Base-by-base conservation (phyloP, 176 grass and related monocot species). In the Eleusine indica region DNA sequence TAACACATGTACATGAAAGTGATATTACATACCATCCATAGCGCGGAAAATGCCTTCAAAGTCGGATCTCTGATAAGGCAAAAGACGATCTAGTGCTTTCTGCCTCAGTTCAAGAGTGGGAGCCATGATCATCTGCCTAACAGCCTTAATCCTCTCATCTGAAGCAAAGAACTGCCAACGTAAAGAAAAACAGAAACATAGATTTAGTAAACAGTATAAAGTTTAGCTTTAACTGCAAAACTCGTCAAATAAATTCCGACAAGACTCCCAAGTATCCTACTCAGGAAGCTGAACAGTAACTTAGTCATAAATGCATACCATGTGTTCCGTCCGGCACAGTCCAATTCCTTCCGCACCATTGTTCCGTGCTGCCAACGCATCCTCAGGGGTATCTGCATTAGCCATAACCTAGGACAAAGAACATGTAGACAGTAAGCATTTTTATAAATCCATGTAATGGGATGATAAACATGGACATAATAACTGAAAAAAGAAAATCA, bases 71-170 rank as follows among this genome's bases (percentile, higher is more conserved):
- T 99, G 97, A 29, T 99, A 99, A 44, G 97, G 97, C 78, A 99
- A 64, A 83, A 99, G 93, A 46, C 75, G 86, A 80, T 94, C 91
- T 41, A 99, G 86, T 66, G 97, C 97, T 40, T 85, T 78, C 81
- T 99, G 89, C 83, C 97, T 94, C 75, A 89, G 88, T 66, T 99
- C 97, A 64, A 94, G 29, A 46, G 74, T 92, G 85, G 83, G 70
- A 70, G 97, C 89, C 97, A 99, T 99, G 77, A 99, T 99, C 97
- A 99, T 99, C 88, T 96, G 90, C 83, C 97, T 94, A 53, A 99
- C 93, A 75, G 93, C 86, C 81, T 99, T 99, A 77, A 99, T 91
- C 91, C 97, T 96, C 86, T 99, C 97, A 41, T 99, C 97, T 35
- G 97, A 99, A 89, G 97, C 97, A 76, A 99, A 99, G 93, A 99